These are phyloP conservation scores for Epichloe sylvatica DNA, from an alignment of 2,329 filamentous ascomycete species.

Conservation along the genomic window DNA sequence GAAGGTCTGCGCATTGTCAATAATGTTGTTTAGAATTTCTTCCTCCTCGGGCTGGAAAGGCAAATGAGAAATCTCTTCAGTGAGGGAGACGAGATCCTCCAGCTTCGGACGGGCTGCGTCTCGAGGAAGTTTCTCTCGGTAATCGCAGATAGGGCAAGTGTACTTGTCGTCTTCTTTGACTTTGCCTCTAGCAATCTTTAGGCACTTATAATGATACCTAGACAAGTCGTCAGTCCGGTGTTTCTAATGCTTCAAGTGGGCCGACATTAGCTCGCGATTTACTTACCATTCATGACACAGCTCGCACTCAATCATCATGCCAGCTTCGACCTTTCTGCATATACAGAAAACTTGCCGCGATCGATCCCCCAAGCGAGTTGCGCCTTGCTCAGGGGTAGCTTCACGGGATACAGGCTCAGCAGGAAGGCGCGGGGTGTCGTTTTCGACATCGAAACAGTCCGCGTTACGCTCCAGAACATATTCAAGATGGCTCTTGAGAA, in stretches of 20 bases:
- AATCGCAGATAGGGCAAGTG: slow-evolving; percentile 95
- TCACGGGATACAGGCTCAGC: slow-evolving; percentile 86
- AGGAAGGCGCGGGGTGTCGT: slow-evolving; percentile 75
- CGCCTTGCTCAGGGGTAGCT: slow-evolving; percentile 42
- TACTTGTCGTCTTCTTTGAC: slow-evolving; percentile 98
- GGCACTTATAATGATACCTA: slow-evolving; percentile 94
- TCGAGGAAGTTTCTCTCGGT: slow-evolving; percentile 89
- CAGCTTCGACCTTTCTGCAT: slow-evolving; percentile 80
- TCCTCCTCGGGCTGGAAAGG: slow-evolving; percentile 97
- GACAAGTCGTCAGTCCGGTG: background rate
- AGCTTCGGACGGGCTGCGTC: slow-evolving; percentile 92
- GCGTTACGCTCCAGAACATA: slow-evolving; percentile 80
- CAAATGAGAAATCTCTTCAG: slow-evolving; percentile 63
- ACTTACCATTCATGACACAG: slow-evolving; percentile 91
- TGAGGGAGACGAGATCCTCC: slow-evolving; percentile 73
- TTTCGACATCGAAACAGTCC: slow-evolving; percentile 76
- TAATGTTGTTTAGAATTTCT: slow-evolving; percentile 69
- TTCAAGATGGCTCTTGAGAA: slow-evolving; percentile 86
- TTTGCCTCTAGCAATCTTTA: slow-evolving; percentile 94
- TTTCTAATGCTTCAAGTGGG: background rate
- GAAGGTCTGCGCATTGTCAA: slow-evolving; percentile 73
- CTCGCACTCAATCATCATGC: slow-evolving; percentile 99
- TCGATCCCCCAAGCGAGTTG: slow-evolving; percentile 45
- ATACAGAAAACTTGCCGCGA: slow-evolving; percentile 87
- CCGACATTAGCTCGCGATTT: slow-evolving; percentile 5